Conservation (phyloP, 2,329 filamentous ascomycete genomes). For the Kalmusia sp. region DNA sequence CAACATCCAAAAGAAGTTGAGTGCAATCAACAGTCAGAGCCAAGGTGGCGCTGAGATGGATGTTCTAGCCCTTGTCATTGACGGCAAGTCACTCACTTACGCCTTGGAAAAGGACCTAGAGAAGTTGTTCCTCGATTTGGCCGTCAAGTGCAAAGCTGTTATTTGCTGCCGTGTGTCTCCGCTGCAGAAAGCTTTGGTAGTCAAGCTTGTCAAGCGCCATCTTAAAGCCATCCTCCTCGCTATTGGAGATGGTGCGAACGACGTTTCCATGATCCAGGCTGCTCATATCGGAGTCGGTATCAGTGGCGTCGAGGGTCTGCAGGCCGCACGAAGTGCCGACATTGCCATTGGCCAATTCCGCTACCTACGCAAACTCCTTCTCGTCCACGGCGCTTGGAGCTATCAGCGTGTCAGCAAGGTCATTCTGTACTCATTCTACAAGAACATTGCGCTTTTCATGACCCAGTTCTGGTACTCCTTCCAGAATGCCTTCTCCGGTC, state of each 20-base stretch:
- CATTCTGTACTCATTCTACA: constrained; percentile 98
- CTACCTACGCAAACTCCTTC: constrained; percentile 88
- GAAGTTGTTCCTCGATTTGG: constrained; percentile 90
- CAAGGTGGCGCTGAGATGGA: constrained; percentile 80
- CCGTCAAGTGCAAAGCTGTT: constrained; percentile 97
- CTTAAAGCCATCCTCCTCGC: constrained; percentile 90
- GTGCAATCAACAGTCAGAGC: constrained; percentile 85
- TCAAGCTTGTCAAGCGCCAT: constrained; percentile 97
- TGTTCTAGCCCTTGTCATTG: constrained; percentile 88
- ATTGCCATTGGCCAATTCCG: constrained; percentile 96
- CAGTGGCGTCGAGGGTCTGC: constrained; percentile 94
- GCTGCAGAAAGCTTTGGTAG: constrained; percentile 94
- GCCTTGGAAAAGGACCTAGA: constrained; percentile 94
- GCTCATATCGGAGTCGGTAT: constrained; percentile 98
- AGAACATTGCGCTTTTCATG: constrained; percentile 98
- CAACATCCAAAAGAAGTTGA: constrained; percentile 91
- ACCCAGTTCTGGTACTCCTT: constrained; percentile 99
- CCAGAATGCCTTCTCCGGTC: constrained; percentile 96
- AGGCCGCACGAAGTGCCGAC: constrained; percentile 94
- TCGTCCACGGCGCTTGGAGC: constrained; percentile 97
- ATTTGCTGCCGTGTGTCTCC: constrained; percentile 97
- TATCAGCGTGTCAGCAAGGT: constrained; percentile 97
- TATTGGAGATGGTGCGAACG: constrained; percentile 97
- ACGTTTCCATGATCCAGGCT: constrained; percentile 99
- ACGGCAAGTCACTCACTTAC: constrained; percentile 93